Evolutionary conservation across 345 rosid genomes (phyloP), one percentile per base, ranked within the genome.

Genomic region (Lepidium aucheri): DNA sequence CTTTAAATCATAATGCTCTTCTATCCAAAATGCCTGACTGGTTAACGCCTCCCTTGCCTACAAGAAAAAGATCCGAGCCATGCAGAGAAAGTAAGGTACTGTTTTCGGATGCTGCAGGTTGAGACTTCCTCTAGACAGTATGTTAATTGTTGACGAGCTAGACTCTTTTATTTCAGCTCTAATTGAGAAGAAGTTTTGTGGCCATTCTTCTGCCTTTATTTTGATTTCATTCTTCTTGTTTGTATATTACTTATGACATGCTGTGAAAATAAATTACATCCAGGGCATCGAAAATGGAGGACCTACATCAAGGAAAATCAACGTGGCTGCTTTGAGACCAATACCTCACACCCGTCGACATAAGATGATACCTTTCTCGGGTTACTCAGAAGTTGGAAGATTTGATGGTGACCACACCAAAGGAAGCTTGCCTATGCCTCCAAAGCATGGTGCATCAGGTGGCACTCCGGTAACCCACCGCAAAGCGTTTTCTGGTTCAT

Each of bases 291-390:
- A 76, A 79, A 87, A 87, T 56, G 91, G 92, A 65, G 77, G 81
- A 63, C 73, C 50, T 68, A 40, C 75, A 41, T 81, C 80, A 61
- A 77, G 42, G 43, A 94, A 79, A 74, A 49, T 80, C 36, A 81
- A 80, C 60, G 49, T 75, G 56, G 93, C 96, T 74, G 85, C 96
- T 52, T 81, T 95, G 84, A 89, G 90, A 83, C 99, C 99, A 17
- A 84, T 95, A 51, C 99, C 99, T 51, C 96, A 80, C 71, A 74
- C 86, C 20, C 87, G 75, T 44, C 85, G 78, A 50, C 88, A 85
- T 75, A 95, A 86, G 80, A 82, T 87, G 86, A 79, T 85, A 45
- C 91, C 95, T 4, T 89, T 95, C 76, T 74, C 84, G 75, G 86
- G 88, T 46, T 85, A 83, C 76, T 74, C 83, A 45, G 94, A 87